A percentile compares a stretch with the other conserved stretches of the same genome.
Evolutionary conservation across 192 early-diverging fungal species (phyloP).

Genomic region (Coemansia sp.): DNA sequence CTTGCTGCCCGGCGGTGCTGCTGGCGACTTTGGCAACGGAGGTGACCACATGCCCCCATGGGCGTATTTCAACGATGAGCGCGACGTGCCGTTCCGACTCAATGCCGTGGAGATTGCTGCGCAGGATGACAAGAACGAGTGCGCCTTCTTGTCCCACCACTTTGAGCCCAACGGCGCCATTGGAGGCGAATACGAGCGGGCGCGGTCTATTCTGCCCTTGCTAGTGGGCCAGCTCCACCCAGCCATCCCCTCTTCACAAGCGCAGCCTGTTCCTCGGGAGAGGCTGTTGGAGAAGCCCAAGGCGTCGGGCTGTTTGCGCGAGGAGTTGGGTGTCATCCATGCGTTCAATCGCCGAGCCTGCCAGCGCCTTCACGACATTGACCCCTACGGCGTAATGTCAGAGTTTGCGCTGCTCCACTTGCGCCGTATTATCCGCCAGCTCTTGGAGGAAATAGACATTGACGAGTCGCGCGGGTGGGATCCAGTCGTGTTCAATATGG

Average conservation of each 20-base stretch:
- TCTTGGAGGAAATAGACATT: conserved; percentile 66
- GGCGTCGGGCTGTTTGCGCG: conserved; percentile 16
- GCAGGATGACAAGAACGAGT: conserved; percentile 48
- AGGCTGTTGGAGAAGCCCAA: conserved; percentile 5
- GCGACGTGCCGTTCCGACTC: conserved; percentile 37
- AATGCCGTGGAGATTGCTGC: conserved; percentile 50
- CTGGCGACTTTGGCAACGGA: background rate
- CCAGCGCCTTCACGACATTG: conserved; percentile 30
- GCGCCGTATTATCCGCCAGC: conserved; percentile 66
- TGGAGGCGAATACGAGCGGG: conserved; percentile 22
- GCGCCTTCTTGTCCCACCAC: conserved; percentile 39
- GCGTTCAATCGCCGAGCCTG: conserved; percentile 29
- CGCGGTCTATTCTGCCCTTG: conserved; percentile 29
- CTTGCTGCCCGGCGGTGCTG: background rate
- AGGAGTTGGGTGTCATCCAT: conserved; percentile 30
- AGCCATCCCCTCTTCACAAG: background rate
- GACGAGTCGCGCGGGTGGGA: conserved; percentile 40
- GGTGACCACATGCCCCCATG: conserved; percentile 1
- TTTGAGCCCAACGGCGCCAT: background rate
- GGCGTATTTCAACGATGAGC: conserved; percentile 31
- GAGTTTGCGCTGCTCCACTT: conserved; percentile 63
- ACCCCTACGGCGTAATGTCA: conserved; percentile 15
- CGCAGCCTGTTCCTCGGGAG: background rate
- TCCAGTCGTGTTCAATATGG: conserved; percentile 27
- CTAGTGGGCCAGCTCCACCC: conserved; percentile 36